Percentiles rank a stretch among this genome's conserved stretches.
phyloP scores from a whole-genome alignment of 2,329 filamentous ascomycete species.

The Aaosphaeria arxii region DNA sequence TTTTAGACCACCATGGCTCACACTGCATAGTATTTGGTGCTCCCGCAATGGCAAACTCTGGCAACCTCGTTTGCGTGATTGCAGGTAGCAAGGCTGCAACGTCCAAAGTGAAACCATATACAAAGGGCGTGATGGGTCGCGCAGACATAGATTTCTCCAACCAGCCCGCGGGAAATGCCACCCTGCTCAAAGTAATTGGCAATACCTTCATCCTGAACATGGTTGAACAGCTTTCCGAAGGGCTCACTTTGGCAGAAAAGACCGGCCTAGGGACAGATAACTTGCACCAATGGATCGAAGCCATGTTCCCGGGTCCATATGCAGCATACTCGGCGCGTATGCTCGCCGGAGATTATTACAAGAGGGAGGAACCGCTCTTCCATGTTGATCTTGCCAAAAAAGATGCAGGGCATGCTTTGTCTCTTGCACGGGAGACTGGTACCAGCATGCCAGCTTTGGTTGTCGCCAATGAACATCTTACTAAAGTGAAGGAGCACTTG shows the following conservation, averaged over 20 bases:
- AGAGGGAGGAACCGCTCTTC: slow-evolving; percentile 76
- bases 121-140: slow-evolving; percentile 68
- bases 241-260: slow-evolving; percentile 76
- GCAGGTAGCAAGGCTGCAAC: slow-evolving; percentile 63
- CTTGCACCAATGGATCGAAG: slow-evolving; percentile 68
- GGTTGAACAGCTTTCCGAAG: slow-evolving; percentile 75
- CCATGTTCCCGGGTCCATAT: slow-evolving; percentile 74
- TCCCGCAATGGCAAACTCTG: slow-evolving; percentile 67
- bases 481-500: slow-evolving; percentile 64
- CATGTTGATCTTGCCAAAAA: slow-evolving; percentile 79
- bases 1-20: slow-evolving; percentile 10
- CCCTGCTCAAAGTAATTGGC: slow-evolving; percentile 75
- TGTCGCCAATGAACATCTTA: slow-evolving; percentile 64
- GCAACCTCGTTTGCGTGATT: slow-evolving; percentile 69
- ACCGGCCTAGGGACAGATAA: slow-evolving; percentile 68
- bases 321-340: slow-evolving; percentile 73
- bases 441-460: slow-evolving; percentile 63
- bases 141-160: slow-evolving; percentile 68
- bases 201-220: slow-evolving; percentile 86
- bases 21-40: slow-evolving; percentile 62
- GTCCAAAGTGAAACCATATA: slow-evolving; percentile 65
- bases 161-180: slow-evolving; percentile 66
- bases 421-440: slow-evolving; percentile 62
- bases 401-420: slow-evolving; percentile 72
- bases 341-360: slow-evolving; percentile 72